Evolutionary conservation across 1,139 yeast genomes (phyloP).

Genomic region (Yamadazyma taylorii): DNA sequence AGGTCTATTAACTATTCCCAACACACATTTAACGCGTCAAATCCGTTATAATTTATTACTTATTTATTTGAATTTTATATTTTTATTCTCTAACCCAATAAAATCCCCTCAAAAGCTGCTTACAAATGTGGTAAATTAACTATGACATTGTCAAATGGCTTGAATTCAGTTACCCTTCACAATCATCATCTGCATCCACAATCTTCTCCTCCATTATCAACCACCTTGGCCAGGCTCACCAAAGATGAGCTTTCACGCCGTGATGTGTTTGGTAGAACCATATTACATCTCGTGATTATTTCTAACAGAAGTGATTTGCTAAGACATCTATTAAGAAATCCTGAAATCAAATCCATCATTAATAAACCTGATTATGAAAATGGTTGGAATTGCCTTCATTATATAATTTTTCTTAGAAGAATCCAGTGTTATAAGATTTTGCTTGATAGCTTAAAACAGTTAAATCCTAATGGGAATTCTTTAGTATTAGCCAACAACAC

Average conservation of each 20-base stretch:
- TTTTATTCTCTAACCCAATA: background rate
- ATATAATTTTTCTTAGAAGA: slow-evolving; percentile 60
- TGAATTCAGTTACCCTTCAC: slow-evolving; percentile 1
- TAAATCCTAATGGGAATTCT: slow-evolving; percentile 12
- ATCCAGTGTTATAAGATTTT: slow-evolving; percentile 55
- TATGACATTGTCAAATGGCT: background rate
- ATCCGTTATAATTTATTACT: no score
- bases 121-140: slow-evolving; percentile 1
- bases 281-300: slow-evolving; percentile 58
- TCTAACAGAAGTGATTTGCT: slow-evolving; percentile 52
- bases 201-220: slow-evolving; percentile 11
- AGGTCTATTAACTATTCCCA: no score
- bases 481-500: slow-evolving; percentile 22
- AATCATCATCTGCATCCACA: slow-evolving; percentile 2
- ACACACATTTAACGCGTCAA: no score
- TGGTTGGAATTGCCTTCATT: slow-evolving; percentile 83
- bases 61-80: background rate
- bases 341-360: slow-evolving; percentile 37
- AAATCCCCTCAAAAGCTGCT: background rate
- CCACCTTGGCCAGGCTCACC: slow-evolving; percentile 30
- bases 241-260: slow-evolving; percentile 47
- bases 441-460: slow-evolving; percentile 31
- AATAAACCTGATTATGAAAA: slow-evolving; percentile 64
- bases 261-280: slow-evolving; percentile 75
- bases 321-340: slow-evolving; percentile 46